Conservation (phyloP, 441 rosid species). For the Sinapis alba region DNA sequence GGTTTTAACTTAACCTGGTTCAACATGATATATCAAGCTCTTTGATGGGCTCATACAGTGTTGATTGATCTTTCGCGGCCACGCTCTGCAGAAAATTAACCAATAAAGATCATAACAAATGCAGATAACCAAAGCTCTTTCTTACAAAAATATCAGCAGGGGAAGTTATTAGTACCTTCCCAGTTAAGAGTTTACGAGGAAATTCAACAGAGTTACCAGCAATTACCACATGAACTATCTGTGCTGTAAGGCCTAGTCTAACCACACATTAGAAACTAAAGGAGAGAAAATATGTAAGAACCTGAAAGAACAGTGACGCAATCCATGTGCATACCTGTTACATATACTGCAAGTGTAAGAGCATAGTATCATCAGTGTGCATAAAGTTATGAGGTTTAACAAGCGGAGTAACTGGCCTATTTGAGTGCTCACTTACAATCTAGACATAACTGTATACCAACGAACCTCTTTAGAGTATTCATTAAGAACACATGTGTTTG, state of each 20-base stretch:
- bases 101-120: constrained; percentile 31
- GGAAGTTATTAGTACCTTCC: constrained; percentile 56
- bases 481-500: constrained; percentile 93
- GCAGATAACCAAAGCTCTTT: not conserved
- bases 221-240: constrained; percentile 83
- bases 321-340: too few species aligned
- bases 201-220: constrained; percentile 95
- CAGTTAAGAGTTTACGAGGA: constrained; percentile 66
- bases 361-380: not conserved
- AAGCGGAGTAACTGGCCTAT: not conserved
- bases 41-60: constrained; percentile 75
- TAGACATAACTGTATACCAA: constrained; percentile 5
- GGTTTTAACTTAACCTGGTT: not conserved
- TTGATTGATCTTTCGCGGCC: constrained; percentile 79
- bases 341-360: too few species aligned
- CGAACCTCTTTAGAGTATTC: constrained; percentile 94
- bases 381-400: constrained; percentile 51
- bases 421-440: not conserved
- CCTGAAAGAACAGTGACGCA: not conserved
- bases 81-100: constrained; percentile 57
- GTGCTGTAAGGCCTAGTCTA: constrained; percentile 68
- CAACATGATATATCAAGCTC: constrained; percentile 35
- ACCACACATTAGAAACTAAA: constrained; percentile 25
- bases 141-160: not conserved
- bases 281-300: constrained; percentile 20